Evolutionary conservation across 768 basidiomycete genomes (phyloP).

Genomic region (Suillus ampliporus): DNA sequence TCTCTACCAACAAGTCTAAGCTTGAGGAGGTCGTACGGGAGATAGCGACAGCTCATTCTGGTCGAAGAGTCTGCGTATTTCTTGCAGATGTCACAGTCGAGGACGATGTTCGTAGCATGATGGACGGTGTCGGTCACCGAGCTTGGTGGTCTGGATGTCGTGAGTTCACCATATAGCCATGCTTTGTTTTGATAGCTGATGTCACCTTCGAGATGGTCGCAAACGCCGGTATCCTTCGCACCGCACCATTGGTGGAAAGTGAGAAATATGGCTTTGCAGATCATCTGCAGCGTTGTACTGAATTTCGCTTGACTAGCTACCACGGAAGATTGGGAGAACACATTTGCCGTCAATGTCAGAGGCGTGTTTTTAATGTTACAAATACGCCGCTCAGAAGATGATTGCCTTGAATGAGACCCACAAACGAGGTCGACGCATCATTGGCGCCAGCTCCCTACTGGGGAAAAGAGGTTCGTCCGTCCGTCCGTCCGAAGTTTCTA

Average conservation of each 20-base stretch:
- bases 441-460: constrained; percentile 27
- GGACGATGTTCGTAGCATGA: constrained; percentile 45
- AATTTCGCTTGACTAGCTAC: constrained; percentile 24
- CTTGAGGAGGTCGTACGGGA: constrained; percentile 31
- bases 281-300: background rate
- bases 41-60: constrained; percentile 31
- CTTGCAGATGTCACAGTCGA: constrained; percentile 49
- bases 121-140: constrained; percentile 34
- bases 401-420: too few relatives aligned
- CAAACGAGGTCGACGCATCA: too few relatives aligned
- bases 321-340: constrained; percentile 35
- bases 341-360: constrained; percentile 35
- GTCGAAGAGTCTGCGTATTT: constrained; percentile 29
- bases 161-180: constrained; percentile 29
- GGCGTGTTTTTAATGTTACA: too few relatives aligned
- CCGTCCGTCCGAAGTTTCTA: background rate
- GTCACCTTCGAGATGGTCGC: constrained; percentile 28
- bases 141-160: constrained; percentile 55
- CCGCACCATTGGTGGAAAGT: constrained; percentile 17
- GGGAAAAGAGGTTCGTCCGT: constrained; percentile 20
- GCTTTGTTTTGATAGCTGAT: too few relatives aligned
- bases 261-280: background rate
- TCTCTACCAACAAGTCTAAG: constrained; percentile 26
- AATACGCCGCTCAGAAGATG: too few relatives aligned
- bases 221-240: constrained; percentile 26